phyloP scores from a whole-genome alignment of 1,284 basidiomycete species.

The Bjerkandera adusta region DNA sequence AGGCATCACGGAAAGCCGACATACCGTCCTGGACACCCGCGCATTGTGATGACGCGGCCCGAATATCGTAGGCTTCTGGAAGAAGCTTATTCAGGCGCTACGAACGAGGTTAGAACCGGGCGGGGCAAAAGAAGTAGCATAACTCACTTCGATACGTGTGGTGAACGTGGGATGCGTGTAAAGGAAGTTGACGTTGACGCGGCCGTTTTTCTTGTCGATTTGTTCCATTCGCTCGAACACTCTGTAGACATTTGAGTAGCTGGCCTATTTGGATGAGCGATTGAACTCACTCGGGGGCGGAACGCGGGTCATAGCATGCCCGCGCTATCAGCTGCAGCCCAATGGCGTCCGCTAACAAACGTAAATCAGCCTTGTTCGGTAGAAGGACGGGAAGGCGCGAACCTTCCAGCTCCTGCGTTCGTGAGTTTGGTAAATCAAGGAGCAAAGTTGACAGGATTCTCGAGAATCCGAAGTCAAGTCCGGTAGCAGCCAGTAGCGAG shows the following conservation, averaged over 20 bases:
- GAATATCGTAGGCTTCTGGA: conserved; percentile 54
- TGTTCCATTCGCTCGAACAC: conserved; percentile 7
- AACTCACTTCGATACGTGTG: conserved; percentile 65
- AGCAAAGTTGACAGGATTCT: conserved; percentile 51
- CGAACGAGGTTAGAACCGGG: no score
- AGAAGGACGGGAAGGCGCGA: not conserved
- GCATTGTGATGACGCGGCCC: conserved; percentile 30
- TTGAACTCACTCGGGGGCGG: conserved; percentile 62
- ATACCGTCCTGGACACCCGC: conserved; percentile 21
- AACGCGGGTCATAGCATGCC: conserved; percentile 81
- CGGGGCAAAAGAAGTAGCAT: conserved; percentile 5
- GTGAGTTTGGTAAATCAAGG: conserved; percentile 80
- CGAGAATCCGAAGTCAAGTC: conserved; percentile 54
- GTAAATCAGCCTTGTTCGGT: no score
- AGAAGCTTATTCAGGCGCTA: conserved; percentile 56
- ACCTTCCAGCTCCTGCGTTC: conserved; percentile 83
- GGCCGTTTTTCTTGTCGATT: conserved; percentile 37
- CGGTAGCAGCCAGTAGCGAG: conserved; percentile 50
- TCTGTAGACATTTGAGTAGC: conserved; percentile 20
- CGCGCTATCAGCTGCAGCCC: conserved; percentile 71
- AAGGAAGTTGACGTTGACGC: conserved; percentile 47
- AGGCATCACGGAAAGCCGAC: not conserved
- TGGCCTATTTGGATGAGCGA: conserved; percentile 65
- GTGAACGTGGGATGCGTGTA: conserved; percentile 76
- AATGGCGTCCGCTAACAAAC: conserved; percentile 64